phyloP scores from a whole-genome alignment of 345 rosid species.

The Heritiera fomes region DNA sequence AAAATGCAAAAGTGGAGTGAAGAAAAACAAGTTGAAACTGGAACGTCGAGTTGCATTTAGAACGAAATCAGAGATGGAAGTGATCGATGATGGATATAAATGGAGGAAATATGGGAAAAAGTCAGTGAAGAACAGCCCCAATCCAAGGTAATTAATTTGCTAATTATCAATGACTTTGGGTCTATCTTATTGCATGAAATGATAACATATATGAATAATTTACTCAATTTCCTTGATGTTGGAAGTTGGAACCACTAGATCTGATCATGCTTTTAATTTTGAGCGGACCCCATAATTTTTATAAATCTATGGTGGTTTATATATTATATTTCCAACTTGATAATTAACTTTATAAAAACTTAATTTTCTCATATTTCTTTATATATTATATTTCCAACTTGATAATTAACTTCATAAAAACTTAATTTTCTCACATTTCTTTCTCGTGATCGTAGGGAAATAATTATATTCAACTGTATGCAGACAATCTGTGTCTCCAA shows the following conservation, averaged over 20 bases:
- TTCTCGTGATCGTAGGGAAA: background rate
- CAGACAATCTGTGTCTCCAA: background rate
- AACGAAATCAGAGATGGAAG: conserved; percentile 73
- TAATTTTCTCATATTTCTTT: no score
- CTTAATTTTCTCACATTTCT: background rate
- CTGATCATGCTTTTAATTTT: background rate
- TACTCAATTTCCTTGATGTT: background rate
- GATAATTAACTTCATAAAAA: background rate
- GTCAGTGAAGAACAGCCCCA: conserved; percentile 75
- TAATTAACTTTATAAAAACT: background rate
- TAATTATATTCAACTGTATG: background rate
- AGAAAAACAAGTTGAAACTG: conserved; percentile 39
- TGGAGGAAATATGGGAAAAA: conserved; percentile 98
- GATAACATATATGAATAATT: background rate
- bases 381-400: conserved; percentile 4
- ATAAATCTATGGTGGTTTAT: background rate
- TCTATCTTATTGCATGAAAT: conserved; percentile 13
- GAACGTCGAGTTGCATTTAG: conserved; percentile 72
- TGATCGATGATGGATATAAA: conserved; percentile 89
- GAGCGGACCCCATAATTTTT: background rate
- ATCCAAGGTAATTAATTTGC: conserved; percentile 66
- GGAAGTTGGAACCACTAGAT: background rate
- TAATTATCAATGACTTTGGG: background rate
- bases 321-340: conserved; percentile 7
- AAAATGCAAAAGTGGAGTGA: conserved; percentile 21